phyloP scores from a whole-genome alignment of 139 green algal species.

The Coelastrella sp. region DNA sequence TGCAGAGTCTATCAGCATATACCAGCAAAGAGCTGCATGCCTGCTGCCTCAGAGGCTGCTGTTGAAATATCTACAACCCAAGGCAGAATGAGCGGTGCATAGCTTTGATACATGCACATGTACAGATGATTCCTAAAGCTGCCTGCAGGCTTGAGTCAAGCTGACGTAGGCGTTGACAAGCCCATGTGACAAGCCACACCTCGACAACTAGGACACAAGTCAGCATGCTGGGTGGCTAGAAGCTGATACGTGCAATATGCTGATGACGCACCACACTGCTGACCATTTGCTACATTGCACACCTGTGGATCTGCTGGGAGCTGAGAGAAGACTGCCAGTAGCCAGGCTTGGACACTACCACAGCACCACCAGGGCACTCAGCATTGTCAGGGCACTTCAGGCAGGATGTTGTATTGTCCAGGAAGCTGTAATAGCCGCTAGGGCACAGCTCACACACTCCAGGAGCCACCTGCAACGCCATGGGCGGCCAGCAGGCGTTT shows the following conservation, averaged over 20 bases:
- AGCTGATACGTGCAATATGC: neutral
- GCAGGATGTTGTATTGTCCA: neutral
- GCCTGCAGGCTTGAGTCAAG: neutral
- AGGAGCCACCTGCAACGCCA: neutral
- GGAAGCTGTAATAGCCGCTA: neutral
- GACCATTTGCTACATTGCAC: neutral
- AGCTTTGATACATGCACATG: no score
- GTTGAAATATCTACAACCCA: no score
- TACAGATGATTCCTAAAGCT: neutral
- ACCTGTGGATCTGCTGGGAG: constrained; percentile 1
- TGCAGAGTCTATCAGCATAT: no score
- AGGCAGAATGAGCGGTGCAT: no score
- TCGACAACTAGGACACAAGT: neutral
- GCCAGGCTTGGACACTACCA: neutral
- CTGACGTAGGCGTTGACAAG: neutral
- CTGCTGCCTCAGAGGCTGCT: no score
- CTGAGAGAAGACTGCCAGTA: neutral
- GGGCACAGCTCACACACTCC: constrained; percentile 1
- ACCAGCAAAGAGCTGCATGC: no score
- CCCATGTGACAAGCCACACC: no score
- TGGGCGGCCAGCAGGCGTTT: no score
- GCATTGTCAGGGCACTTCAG: neutral
- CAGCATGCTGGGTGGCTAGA: neutral
- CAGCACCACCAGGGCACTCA: neutral
- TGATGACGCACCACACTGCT: neutral